These are phyloP conservation scores for Dactylis glomerata DNA, from an alignment of 176 grass and related monocot genomes.

Conservation along the genomic window DNA sequence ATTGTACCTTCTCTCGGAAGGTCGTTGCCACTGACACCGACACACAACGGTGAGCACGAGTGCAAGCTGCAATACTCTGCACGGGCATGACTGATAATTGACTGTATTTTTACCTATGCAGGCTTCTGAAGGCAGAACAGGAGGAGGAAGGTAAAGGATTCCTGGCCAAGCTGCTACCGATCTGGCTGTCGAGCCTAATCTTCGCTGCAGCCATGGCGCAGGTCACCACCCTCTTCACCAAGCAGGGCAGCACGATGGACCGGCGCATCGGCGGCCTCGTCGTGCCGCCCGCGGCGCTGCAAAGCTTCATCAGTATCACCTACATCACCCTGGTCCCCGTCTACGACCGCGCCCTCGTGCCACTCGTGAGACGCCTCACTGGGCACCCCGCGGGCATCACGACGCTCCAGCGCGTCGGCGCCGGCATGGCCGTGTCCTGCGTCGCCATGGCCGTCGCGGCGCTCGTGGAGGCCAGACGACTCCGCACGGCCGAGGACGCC, in stretches of 20 bases:
- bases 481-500: constrained; percentile 38
- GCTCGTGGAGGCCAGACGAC: constrained; percentile 55
- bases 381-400: constrained; percentile 56
- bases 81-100: background rate
- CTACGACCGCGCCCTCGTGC: constrained; percentile 66
- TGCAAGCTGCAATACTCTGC: background rate
- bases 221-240: constrained; percentile 51
- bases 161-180: constrained; percentile 34
- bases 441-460: constrained; percentile 47
- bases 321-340: constrained; percentile 40
- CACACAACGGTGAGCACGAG: background rate
- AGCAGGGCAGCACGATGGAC: constrained; percentile 58
- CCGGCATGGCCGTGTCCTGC: constrained; percentile 43
- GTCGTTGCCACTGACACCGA: background rate
- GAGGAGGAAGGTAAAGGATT: constrained; percentile 29
- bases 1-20: background rate
- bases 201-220: constrained; percentile 39
- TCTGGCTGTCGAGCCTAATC: constrained; percentile 52
- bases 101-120: background rate
- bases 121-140: background rate
- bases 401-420: constrained; percentile 61
- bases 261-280: constrained; percentile 32
- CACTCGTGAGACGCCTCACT: constrained; percentile 44
- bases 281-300: constrained; percentile 52
- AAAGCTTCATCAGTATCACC: constrained; percentile 24